Evolutionary conservation across 768 basidiomycete genomes (phyloP), one percentile per base, ranked within the genome.

Genomic region (Lactarius pseudohatsudake): DNA sequence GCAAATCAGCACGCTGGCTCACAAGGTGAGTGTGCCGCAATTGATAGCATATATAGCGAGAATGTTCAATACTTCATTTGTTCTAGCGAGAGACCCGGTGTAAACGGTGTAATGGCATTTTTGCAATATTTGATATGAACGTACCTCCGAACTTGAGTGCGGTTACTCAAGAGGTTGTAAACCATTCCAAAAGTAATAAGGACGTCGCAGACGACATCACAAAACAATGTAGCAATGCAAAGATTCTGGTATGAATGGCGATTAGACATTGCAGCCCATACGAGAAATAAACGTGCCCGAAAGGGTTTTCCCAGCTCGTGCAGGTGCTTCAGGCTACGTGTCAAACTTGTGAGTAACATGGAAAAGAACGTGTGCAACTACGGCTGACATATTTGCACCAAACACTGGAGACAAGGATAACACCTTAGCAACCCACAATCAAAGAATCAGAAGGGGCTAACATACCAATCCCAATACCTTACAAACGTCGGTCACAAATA

Each of bases 121-220:
- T 15, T n/a, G 9, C 43, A 10, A 45, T n/a, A 30, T 13, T 15
- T 20, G 20, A 4, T 34, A 53, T 8, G 4, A 20, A 38, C 47
- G 15, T 18, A 61, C 61, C 61, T 61, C 16, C 36, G 40, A 40
- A 61, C 47, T 18, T 54, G 47, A 40, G 47, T 61, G 47, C 36
- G 61, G 32, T 54, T 61, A 20, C 61, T 54, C n/a, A 54, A 54
- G 36, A 61, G 61, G 7, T 50, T 28, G 36, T 50, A 53, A 26
- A 61, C 47, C 61, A 61, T 61, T 61, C 61, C 61, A 50, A 61
- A 26, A 20, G 61, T 38, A 13, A 61, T 61, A 18, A 61, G 34
- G 15, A 40, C 26, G 34, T 61, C 50, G 26, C 61, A 61, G 38
- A 61, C 16, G 32, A 54, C 26, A 3, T 54, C 36, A 22, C 61